phyloP scores from a whole-genome alignment of 1,139 yeast genomes.

The Protomyces lactucae-debilis region DNA sequence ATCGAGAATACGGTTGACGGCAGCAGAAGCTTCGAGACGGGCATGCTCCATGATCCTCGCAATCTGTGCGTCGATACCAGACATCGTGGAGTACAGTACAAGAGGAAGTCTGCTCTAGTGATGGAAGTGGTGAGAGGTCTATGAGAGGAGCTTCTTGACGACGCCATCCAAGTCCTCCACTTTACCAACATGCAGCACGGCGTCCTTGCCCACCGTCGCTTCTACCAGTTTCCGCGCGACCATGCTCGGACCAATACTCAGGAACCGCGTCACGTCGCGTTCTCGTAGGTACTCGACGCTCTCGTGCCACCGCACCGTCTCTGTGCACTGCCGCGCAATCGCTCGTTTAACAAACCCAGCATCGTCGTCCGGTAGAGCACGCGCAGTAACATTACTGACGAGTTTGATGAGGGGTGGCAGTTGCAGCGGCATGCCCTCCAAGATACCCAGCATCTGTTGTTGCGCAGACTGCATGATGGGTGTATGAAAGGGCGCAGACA shows the following conservation, averaged over 20 bases:
- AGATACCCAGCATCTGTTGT: neutral
- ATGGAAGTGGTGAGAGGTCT: neutral
- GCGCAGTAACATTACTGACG: constrained; percentile 27
- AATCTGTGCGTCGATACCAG: neutral
- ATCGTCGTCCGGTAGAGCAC: constrained; percentile 20
- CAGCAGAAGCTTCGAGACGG: neutral
- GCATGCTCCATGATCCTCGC: neutral
- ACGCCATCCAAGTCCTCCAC: constrained; percentile 21
- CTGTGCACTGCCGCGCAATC: constrained; percentile 22
- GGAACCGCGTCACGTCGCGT: constrained; percentile 6
- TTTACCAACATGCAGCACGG: constrained; percentile 19
- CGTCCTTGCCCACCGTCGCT: constrained; percentile 14
- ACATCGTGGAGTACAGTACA: no score
- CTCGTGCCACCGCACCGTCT: constrained; percentile 23
- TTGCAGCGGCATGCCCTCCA: constrained; percentile 4
- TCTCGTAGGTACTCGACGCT: constrained; percentile 13
- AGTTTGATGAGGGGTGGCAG: constrained; percentile 19
- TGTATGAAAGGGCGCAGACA: constrained; percentile 28
- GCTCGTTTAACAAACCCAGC: constrained; percentile 14
- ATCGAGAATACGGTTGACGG: neutral
- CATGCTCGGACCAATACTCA: constrained; percentile 23
- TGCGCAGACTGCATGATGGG: constrained; percentile 25
- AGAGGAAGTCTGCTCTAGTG: no score
- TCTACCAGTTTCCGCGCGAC: constrained; percentile 21
- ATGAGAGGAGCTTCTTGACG: constrained; percentile 17